A percentile compares a stretch with the other conserved stretches of the same genome.
Evolutionary conservation across 768 basidiomycete species (phyloP).

Genomic region (Galerina sulciceps): DNA sequence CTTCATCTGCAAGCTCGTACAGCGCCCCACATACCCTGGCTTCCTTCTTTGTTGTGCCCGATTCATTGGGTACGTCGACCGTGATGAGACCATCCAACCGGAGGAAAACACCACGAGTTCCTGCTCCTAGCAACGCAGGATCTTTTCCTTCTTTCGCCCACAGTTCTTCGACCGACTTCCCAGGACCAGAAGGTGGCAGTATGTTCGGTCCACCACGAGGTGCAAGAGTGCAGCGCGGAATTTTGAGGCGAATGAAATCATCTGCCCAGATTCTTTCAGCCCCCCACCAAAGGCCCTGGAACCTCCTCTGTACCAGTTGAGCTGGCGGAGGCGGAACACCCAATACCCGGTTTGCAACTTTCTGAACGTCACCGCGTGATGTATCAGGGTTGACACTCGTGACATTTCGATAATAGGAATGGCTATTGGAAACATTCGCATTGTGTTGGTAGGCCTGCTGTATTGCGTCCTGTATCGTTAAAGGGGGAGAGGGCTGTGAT

Average conservation of each 20-base stretch:
- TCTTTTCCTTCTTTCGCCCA: slow-evolving; percentile 27
- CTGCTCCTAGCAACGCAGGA: slow-evolving; percentile 50
- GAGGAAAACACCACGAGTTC: slow-evolving; percentile 73
- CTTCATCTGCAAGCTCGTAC: slow-evolving; percentile 78
- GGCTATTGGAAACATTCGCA: slow-evolving; percentile 2
- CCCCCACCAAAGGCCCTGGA: slow-evolving; percentile 90
- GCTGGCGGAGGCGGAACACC: slow-evolving; percentile 18
- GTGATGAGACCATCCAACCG: slow-evolving; percentile 66
- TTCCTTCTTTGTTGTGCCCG: slow-evolving; percentile 54
- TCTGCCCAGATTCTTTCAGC: slow-evolving; percentile 87
- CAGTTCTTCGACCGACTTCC: slow-evolving; percentile 32
- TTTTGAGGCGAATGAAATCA: slow-evolving; percentile 81
- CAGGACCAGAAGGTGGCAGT: slow-evolving; percentile 63
- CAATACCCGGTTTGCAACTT: slow-evolving; percentile 25
- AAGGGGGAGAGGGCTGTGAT: slow-evolving; percentile 24
- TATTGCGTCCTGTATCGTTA: slow-evolving; percentile 45
- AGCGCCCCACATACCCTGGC: slow-evolving; percentile 74
- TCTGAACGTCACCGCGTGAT: slow-evolving; percentile 26
- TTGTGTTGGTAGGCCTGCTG: slow-evolving; percentile 51
- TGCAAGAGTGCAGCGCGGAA: slow-evolving; percentile 67
- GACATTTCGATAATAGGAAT: slow-evolving; percentile 21
- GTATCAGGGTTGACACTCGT: slow-evolving; percentile 20
- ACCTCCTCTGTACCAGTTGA: slow-evolving; percentile 52
- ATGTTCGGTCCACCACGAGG: slow-evolving; percentile 67
- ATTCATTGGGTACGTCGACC: slow-evolving; percentile 50